Evolutionary conservation across 306 rosid species (phyloP).

Genomic region (Cyclanthera cordifolia): DNA sequence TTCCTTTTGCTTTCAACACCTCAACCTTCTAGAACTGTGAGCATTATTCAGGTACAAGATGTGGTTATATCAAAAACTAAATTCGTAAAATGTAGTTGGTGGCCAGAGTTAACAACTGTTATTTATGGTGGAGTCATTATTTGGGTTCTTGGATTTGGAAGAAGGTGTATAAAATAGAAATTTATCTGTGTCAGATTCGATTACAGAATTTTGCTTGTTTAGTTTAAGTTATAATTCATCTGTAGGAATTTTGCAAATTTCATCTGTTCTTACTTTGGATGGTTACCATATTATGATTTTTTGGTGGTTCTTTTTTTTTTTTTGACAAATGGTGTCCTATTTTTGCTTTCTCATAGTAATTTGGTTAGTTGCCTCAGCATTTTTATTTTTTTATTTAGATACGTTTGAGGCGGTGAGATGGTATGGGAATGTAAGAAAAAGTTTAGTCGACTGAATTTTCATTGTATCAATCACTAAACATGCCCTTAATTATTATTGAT

Average conservation of each 20-base stretch:
- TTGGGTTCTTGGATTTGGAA: constrained; percentile 13
- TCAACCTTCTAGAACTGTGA: constrained; percentile 9
- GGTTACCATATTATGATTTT: background rate
- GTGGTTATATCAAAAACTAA: background rate
- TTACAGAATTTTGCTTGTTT: constrained; percentile 10
- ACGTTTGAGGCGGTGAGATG: too few species aligned
- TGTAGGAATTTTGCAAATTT: constrained; percentile 5
- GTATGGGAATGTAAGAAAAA: too few species aligned
- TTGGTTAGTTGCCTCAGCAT: background rate
- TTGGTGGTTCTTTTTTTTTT: background rate
- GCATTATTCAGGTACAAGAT: constrained; percentile 15
- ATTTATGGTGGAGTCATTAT: constrained; percentile 13
- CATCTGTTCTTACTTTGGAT: background rate
- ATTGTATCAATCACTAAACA: too few species aligned
- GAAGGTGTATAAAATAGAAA: background rate
- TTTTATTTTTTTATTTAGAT: background rate
- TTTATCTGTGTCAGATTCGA: background rate
- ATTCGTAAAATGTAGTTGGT: background rate
- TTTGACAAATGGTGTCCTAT: background rate
- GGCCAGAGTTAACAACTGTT: constrained; percentile 16
- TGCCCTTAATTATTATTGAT: too few species aligned
- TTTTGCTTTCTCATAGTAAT: background rate
- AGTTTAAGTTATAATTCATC: background rate
- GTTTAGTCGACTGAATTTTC: too few species aligned
- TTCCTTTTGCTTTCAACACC: constrained; percentile 5